Base-by-base conservation (phyloP, 441 rosid genomes). In the Biscutella laevigata region DNA sequence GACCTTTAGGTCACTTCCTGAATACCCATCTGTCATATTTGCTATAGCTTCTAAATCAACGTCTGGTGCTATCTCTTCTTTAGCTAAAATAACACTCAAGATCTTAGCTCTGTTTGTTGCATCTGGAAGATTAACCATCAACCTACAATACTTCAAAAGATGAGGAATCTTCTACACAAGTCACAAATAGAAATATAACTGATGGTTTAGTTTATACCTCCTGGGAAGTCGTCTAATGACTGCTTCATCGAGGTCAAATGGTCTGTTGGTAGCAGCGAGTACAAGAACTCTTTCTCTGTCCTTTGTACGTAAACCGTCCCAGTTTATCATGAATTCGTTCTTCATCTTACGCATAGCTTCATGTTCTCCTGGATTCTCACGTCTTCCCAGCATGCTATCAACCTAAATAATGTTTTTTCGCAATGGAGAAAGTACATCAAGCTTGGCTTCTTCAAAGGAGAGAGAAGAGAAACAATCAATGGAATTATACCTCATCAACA, bases 301-400 rank as follows among this genome's bases (percentile, higher is more conserved):
- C 66, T 94, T 94, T 19, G 97, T 94, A 24, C 95, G 82, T 19
- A 94, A 70, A 46, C 99, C 99, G 49, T 94, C 99, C 99, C 99
- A 94, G 57, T 94, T 89, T 34, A 89, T 86, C 96, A 94, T 94
- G 49, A 94, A 94, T 56, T 94, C 99, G 36, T 94, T 94, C 78
- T 94, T 94, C 97, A 94, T 94, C 77, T 94, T 94, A 16, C 99
- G 95, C 97, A 89, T 94, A 10, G 99, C 97, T 69, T 94, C 99
- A 24, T 94, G 97, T 64, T 94, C 99, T 49, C 99, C 96, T 9
- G 96, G 96, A 77, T 84, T 94, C 71, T 94, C 99, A 37, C 96
- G 86, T 64, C 99, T 83, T 61, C 97, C 99, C 54, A 94, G 71
- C 97, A 94, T 89, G 69, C 99, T 94, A 71, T 94, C 97, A 58